Base-by-base conservation (phyloP, 495 filamentous ascomycete species). In the Letharia columbiana region DNA sequence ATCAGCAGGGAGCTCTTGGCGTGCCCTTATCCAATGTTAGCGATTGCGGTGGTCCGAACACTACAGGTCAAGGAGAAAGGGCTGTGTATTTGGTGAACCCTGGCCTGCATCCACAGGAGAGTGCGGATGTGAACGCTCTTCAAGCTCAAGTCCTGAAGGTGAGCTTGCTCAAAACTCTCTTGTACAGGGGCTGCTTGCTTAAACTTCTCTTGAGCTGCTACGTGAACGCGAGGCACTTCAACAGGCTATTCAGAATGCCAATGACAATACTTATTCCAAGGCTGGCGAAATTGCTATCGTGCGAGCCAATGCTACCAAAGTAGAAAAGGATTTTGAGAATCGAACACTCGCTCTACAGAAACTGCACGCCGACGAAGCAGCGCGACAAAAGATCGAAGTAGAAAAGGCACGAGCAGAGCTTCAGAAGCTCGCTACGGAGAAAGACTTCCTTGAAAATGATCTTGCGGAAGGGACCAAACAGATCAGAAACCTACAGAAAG, bases 231-330 rank as follows among this genome's bases (percentile, higher is more conserved):
- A 81, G 35, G 74, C 73, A 20, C 75, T 86, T 31, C 73, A 77
- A 63, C 74, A 77, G 59, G 76, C 81, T 33, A 69, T 84, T 39
- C 71, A 80, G 44, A 75, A 76, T 17, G 84, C 84, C 15, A 84
- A 79, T 71, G 72, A 74, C 20, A 73, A 75, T 49, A 76, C 79
- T 1, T 76, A 80, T 66, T 77, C 81, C 18, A 89, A 87, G 73
- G 71, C 79, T 15, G 88, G 88, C 3, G 88, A 91, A 74, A 86
- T 86, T 39, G 77, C 86, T 31, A 89, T 89, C 15, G 80, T 90
- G 40, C 85, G 88, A 10, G 81, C 83, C 8, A 88, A 89, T 62
- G 80, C 84, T 61, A 75, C 77, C 4, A 86, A 83, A 65, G 70
- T 80, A 35, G 72, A 73, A 18, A 79, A 82, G 57, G 83, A 86